phyloP scores from a whole-genome alignment of 2,329 filamentous ascomycete species.

The Phyllosticta paracitricarpa region DNA sequence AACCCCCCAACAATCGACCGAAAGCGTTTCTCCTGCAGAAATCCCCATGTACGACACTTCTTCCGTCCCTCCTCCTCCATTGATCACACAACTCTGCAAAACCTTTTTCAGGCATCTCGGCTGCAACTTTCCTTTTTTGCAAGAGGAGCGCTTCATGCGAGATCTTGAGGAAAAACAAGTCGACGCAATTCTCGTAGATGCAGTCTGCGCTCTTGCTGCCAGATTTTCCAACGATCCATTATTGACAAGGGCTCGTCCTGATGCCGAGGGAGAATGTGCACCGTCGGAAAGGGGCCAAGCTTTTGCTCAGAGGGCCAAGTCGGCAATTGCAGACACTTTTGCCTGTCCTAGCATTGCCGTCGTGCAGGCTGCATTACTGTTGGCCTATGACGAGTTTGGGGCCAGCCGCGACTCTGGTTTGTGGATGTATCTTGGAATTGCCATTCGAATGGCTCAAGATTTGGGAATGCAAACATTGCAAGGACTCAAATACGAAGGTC shows the following conservation, averaged over 20 bases:
- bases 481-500: conserved; percentile 53
- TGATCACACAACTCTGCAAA: conserved; percentile 68
- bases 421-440: conserved; percentile 88
- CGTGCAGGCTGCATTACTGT: conserved; percentile 70
- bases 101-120: conserved; percentile 75
- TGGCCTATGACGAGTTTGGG: conserved; percentile 85
- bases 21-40: conserved; percentile 35
- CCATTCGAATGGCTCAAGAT: conserved; percentile 74
- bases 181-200: conserved; percentile 77
- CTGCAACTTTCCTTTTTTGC: conserved; percentile 77
- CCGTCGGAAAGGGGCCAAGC: conserved; percentile 62
- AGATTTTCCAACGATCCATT: conserved; percentile 60
- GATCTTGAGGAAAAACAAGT: conserved; percentile 71
- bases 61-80: conserved; percentile 56
- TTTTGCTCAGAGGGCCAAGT: conserved; percentile 73
- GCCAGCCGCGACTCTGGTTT: conserved; percentile 79
- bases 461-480: conserved; percentile 74
- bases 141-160: conserved; percentile 60
- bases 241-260: conserved; percentile 29
- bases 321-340: conserved; percentile 73
- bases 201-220: conserved; percentile 72
- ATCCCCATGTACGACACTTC: conserved; percentile 70
- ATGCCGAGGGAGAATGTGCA: conserved; percentile 18
- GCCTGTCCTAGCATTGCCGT: conserved; percentile 73
- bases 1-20: conserved; percentile 17